phyloP scores from a whole-genome alignment of 2,329 filamentous ascomycete species.

The Rutstroemia sydowiana region DNA sequence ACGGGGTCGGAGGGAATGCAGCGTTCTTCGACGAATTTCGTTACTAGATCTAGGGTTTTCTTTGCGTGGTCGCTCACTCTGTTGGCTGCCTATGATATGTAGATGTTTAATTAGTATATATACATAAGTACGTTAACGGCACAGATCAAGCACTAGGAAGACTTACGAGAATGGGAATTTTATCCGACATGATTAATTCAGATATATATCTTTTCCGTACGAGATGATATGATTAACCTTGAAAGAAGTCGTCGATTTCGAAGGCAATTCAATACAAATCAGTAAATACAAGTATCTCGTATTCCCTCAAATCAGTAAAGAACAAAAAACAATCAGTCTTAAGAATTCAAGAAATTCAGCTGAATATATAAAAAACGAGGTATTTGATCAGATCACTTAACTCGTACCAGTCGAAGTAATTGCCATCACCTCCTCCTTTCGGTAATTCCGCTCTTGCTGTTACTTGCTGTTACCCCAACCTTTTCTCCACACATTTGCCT shows the following conservation, averaged over 20 bases:
- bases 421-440: neutral
- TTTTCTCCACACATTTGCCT: slow-evolving; percentile 14
- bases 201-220: neutral
- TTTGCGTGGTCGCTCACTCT: slow-evolving; percentile 77
- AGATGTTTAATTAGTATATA: slow-evolving; percentile 17
- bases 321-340: too few species aligned
- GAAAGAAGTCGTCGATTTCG: too few species aligned
- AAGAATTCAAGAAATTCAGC: too few species aligned
- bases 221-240: too few species aligned
- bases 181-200: slow-evolving; percentile 35
- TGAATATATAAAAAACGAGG: too few species aligned
- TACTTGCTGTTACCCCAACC: slow-evolving; percentile 14
- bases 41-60: slow-evolving; percentile 78
- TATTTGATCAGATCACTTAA: too few species aligned
- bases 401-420: too few species aligned
- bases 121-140: slow-evolving; percentile 6
- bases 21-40: slow-evolving; percentile 95
- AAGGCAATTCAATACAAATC: too few species aligned
- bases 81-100: slow-evolving; percentile 22
- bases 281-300: too few species aligned
- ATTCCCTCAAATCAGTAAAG: too few species aligned
- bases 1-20: slow-evolving; percentile 81
- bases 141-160: neutral
- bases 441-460: too few species aligned
- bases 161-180: slow-evolving; percentile 41